Percentiles rank a stretch among this genome's conserved stretches.
phyloP scores from a whole-genome alignment of 2,329 filamentous ascomycete species.

The Botryotinia globosa region DNA sequence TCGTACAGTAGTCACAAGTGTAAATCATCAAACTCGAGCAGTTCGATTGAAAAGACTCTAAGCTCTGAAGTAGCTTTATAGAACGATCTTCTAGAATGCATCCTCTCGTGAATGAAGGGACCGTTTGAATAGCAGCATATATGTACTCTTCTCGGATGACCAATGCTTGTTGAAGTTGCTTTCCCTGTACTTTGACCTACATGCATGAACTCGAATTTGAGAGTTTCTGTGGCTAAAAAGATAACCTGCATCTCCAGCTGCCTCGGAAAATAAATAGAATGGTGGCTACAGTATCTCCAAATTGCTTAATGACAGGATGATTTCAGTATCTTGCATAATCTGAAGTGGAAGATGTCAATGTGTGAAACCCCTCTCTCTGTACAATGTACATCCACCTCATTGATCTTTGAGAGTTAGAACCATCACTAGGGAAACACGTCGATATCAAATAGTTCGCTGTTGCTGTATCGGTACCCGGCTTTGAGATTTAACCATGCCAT shows the following conservation, averaged over 20 bases:
- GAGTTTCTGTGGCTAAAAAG: conserved; percentile 4
- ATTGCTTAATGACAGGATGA: conserved; percentile 8
- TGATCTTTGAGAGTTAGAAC: conserved; percentile 10
- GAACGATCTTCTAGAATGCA: neutral
- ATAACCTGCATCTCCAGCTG: conserved; percentile 2
- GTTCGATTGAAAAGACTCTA: neutral
- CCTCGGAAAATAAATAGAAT: neutral
- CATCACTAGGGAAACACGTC: conserved; percentile 20
- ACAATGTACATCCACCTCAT: conserved; percentile 17
- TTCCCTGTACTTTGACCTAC: conserved; percentile 13
- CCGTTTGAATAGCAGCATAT: neutral
- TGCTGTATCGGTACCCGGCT: neutral
- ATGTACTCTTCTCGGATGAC: neutral
- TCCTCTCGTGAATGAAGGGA: neutral
- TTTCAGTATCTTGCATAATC: neutral
- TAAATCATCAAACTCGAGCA: neutral
- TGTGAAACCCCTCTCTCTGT: conserved; percentile 5
- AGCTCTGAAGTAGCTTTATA: neutral
- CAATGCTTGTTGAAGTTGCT: conserved; percentile 10
- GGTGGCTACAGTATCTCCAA: neutral
- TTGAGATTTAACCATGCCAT: neutral
- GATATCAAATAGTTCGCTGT: conserved; percentile 19
- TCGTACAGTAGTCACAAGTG: neutral
- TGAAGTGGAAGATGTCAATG: conserved; percentile 11
- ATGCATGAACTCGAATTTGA: conserved; percentile 21